Evolutionary conservation across 2,329 filamentous ascomycete genomes (phyloP).

Genomic region (Pseudocercospora musae): DNA sequence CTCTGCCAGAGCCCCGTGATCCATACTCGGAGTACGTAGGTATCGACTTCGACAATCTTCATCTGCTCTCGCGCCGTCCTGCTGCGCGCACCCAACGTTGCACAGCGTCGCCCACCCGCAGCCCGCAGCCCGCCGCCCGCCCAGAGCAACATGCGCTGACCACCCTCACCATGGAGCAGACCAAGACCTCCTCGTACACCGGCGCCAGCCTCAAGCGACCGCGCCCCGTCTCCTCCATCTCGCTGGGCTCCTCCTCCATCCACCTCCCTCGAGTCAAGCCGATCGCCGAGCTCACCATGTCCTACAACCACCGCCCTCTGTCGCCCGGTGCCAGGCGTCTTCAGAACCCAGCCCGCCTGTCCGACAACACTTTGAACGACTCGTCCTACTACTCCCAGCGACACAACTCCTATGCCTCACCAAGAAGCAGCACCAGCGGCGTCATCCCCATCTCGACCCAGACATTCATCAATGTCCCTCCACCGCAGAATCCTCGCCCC

Average conservation of each 20-base stretch:
- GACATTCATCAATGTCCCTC: conserved; percentile 34
- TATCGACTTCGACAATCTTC: too few relatives aligned
- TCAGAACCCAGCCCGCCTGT: conserved; percentile 32
- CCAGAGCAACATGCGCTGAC: conserved; percentile 14
- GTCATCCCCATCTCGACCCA: conserved; percentile 38
- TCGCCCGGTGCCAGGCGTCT: conserved; percentile 37
- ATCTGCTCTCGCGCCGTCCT: too few relatives aligned
- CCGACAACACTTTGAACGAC: conserved; percentile 32
- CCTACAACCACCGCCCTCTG: conserved; percentile 33
- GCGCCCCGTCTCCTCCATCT: conserved; percentile 8
- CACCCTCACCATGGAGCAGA: conserved; percentile 16
- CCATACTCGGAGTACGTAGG: too few relatives aligned
- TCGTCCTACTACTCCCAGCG: conserved; percentile 28
- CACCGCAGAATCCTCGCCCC: conserved; percentile 18
- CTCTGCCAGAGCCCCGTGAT: neutral
- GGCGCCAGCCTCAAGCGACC: conserved; percentile 11
- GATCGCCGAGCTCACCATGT: conserved; percentile 30
- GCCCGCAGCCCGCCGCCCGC: neutral
- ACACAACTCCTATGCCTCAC: conserved; percentile 31
- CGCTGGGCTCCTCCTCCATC: conserved; percentile 2
- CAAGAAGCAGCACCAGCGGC: conserved; percentile 35
- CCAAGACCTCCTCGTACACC: conserved; percentile 9
- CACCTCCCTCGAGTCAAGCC: conserved; percentile 24
- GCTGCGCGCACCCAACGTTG: conserved; percentile 11
- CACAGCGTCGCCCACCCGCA: conserved; percentile 5